Base-by-base conservation (phyloP, 2,329 filamentous ascomycete species). In the Neofusicoccum cordaticola region DNA sequence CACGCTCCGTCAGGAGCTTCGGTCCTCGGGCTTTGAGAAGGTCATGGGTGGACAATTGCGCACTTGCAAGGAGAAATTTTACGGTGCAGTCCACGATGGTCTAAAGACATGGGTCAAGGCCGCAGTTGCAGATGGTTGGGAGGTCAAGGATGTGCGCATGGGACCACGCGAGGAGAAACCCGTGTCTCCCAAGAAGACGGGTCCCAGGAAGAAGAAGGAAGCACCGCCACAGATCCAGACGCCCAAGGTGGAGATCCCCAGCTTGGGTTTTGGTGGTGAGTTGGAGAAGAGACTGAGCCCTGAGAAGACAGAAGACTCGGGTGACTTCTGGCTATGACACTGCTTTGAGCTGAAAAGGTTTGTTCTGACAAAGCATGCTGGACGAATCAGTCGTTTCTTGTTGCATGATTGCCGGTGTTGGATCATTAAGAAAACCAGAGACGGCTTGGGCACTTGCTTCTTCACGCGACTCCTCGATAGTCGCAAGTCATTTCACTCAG, bases 61-160 rank as follows among this genome's bases (percentile, higher is more conserved):
- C 4, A 89, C 94, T 15, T 98, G 94, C 82, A 99, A 98, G 76
- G 93, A 97, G 78, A 98, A 98, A 76, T 97, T 98, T 76, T 98
- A 99, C 75, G 90, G 91, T 2, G 88, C 90, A 56, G 91, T 99
- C 3, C 95, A 99, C 75, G 92, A 94, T 70, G 92, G 89, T 1
- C 82, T 98, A 68, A 88, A 90, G 63, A 93, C 91, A 6, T 99
- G 94, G 93, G 90, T 97, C 17, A 89, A 89, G 0, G 95, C 94
- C 0, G 93, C 92, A 0, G 84, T 83, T 34, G 93, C 93, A 66
- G 95, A 99, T 77, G 91, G 87, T 51, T 99, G 95, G 94, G 87
- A 92, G 58, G 89, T 93, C 48, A 84, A 85, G 61, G 88, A 90
- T 71, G 93, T 98, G 27, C 84, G 93, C 61, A 92, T 90, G 75